phyloP scores from a whole-genome alignment of 306 rosid species.

The Bauhinia variegata region DNA sequence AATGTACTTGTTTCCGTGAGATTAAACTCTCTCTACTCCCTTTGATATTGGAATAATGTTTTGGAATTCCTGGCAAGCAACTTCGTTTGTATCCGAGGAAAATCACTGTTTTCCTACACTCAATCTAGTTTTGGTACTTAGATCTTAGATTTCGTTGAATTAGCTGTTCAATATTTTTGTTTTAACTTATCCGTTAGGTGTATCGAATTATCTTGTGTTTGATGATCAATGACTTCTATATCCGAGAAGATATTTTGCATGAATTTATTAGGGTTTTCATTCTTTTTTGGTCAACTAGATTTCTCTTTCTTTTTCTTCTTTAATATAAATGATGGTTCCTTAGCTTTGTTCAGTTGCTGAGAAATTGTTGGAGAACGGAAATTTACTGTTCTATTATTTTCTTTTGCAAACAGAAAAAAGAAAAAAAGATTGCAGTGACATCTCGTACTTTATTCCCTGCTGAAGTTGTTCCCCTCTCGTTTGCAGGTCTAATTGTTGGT shows the following conservation, averaged over 20 bases:
- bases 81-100: conserved; percentile 1
- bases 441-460: too few species aligned
- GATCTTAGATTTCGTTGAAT: conserved; percentile 24
- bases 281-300: neutral
- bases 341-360: neutral
- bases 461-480: neutral
- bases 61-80: neutral
- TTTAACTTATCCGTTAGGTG: neutral
- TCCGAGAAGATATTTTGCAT: conserved; percentile 10
- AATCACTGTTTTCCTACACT: conserved; percentile 1
- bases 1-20: neutral
- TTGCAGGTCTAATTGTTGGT: conserved; percentile 31
- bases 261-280: conserved; percentile 45
- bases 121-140: neutral
- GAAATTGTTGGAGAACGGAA: too few species aligned
- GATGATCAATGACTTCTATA: neutral
- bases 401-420: neutral
- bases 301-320: neutral
- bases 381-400: neutral
- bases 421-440: neutral
- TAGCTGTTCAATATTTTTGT: neutral
- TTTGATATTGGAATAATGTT: neutral
- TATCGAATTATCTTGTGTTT: conserved; percentile 6
- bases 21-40: neutral
- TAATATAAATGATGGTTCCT: too few species aligned